A percentile compares a stretch with the other conserved stretches of the same genome.
Conservation (phyloP, 768 basidiomycete genomes). For the Leccinum ochraceum region DNA sequence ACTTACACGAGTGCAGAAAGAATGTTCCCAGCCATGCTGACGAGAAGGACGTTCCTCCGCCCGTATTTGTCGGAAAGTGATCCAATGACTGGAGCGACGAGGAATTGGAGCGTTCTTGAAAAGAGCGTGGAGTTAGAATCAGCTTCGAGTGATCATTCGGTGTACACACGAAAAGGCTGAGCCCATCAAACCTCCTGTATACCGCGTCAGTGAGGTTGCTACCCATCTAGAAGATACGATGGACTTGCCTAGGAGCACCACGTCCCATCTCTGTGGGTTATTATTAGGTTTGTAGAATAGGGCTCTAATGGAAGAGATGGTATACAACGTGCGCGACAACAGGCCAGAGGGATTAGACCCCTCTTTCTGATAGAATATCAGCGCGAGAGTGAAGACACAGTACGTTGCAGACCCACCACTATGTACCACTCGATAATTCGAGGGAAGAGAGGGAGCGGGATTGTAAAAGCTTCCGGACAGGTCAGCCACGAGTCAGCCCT, state of each 20-base stretch:
- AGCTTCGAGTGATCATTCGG: conserved; percentile 34
- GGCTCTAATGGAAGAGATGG: conserved; percentile 67
- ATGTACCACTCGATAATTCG: conserved; percentile 95
- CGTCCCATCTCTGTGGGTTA: conserved; percentile 84
- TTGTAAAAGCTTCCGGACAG: conserved; percentile 72
- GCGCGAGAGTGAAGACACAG: not conserved
- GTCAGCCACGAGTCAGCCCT: conserved; percentile 10
- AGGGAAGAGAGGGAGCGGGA: conserved; percentile 96
- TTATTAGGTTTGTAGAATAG: conserved; percentile 58
- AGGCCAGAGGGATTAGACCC: conserved; percentile 67
- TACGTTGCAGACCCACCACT: conserved; percentile 43
- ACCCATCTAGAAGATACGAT: too few relatives aligned
- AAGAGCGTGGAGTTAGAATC: conserved; percentile 29
- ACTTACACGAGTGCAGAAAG: conserved; percentile 83
- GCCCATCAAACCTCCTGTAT: conserved; percentile 82
- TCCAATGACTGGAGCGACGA: conserved; percentile 83
- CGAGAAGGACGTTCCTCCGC: conserved; percentile 76
- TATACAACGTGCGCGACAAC: conserved; percentile 66
- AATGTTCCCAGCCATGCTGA: conserved; percentile 93
- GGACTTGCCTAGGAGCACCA: conserved; percentile 83
- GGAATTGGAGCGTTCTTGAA: conserved; percentile 75
- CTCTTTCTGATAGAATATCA: conserved; percentile 55
- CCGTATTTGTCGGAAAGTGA: conserved; percentile 88
- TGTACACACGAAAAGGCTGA: conserved; percentile 83
- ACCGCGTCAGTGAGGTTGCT: conserved; percentile 9